phyloP scores from a whole-genome alignment of 2,329 filamentous ascomycete species.

The Penicillium psychrosexuale region DNA sequence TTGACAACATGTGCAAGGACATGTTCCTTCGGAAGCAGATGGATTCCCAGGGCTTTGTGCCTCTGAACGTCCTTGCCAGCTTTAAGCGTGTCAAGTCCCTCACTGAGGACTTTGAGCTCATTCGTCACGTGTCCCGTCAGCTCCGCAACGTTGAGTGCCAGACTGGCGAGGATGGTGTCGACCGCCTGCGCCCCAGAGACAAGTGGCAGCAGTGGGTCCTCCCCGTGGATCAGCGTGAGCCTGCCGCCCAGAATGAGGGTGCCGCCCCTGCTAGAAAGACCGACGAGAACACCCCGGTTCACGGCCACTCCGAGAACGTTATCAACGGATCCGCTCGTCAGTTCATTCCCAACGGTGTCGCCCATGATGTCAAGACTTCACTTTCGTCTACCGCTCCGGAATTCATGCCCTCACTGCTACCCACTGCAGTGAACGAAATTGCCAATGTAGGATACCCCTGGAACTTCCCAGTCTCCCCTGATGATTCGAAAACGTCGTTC shows the following conservation, averaged over 20 bases:
- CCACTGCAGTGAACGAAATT: constrained; percentile 32
- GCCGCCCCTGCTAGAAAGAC: constrained; percentile 41
- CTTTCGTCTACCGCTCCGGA: constrained; percentile 64
- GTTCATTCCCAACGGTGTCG: constrained; percentile 41
- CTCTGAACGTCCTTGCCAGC: constrained; percentile 70
- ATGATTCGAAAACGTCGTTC: constrained; percentile 43
- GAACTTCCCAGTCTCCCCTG: constrained; percentile 48
- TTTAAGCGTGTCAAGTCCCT: constrained; percentile 81
- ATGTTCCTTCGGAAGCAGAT: constrained; percentile 83
- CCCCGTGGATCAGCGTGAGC: constrained; percentile 66
- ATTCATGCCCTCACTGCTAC: constrained; percentile 51
- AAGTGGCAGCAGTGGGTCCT: constrained; percentile 81
- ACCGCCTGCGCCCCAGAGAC: constrained; percentile 71
- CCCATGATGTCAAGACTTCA: constrained; percentile 46
- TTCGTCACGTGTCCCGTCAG: constrained; percentile 71
- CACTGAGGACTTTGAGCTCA: constrained; percentile 67
- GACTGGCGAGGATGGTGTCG: constrained; percentile 69
- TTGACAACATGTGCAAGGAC: constrained; percentile 94
- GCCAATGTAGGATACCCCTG: constrained; percentile 36
- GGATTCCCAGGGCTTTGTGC: constrained; percentile 92
- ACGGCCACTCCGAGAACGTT: constrained; percentile 28
- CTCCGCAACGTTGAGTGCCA: constrained; percentile 72
- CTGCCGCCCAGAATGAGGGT: constrained; percentile 70
- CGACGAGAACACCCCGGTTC: constrained; percentile 42
- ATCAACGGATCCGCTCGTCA: constrained; percentile 31